Conservation (phyloP, 495 filamentous ascomycete species). For the Astrothelium macrocarpum region DNA sequence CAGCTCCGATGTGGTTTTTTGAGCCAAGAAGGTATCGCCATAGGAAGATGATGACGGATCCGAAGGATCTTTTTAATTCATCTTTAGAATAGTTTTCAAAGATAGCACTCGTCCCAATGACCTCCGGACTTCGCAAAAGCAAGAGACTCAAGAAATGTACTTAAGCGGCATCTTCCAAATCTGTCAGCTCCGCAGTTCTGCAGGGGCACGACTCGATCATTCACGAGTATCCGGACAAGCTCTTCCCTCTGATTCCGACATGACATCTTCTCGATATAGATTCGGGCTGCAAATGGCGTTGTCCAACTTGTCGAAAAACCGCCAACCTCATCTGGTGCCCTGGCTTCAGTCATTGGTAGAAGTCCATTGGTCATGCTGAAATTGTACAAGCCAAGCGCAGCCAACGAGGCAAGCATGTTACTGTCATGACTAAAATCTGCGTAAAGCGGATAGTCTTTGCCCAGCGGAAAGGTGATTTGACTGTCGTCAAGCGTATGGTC, state of each 20-base stretch:
- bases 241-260: slow-evolving; percentile 46
- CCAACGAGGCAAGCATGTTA: slow-evolving; percentile 62
- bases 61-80: neutral
- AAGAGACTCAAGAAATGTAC: slow-evolving; percentile 58
- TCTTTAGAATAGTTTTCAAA: too few species aligned
- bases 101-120: slow-evolving; percentile 57
- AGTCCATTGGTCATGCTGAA: slow-evolving; percentile 28
- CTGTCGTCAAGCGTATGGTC: slow-evolving; percentile 62
- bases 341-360: slow-evolving; percentile 40
- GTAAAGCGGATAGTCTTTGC: slow-evolving; percentile 44
- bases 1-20: too few species aligned
- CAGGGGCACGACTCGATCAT: slow-evolving; percentile 68
- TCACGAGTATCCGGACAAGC: slow-evolving; percentile 66
- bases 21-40: too few species aligned
- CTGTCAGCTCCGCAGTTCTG: slow-evolving; percentile 56
- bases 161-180: slow-evolving; percentile 55
- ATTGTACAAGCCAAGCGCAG: slow-evolving; percentile 66
- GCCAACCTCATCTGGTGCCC: slow-evolving; percentile 35
- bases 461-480: slow-evolving; percentile 57
- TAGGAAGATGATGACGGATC: too few species aligned
- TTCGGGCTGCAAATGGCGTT: slow-evolving; percentile 67
- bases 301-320: slow-evolving; percentile 64
- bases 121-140: slow-evolving; percentile 61
- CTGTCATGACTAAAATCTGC: slow-evolving; percentile 89
- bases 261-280: slow-evolving; percentile 77